Evolutionary conservation across 2,329 filamentous ascomycete species (phyloP).

Genomic region (Nothophoma quercina): DNA sequence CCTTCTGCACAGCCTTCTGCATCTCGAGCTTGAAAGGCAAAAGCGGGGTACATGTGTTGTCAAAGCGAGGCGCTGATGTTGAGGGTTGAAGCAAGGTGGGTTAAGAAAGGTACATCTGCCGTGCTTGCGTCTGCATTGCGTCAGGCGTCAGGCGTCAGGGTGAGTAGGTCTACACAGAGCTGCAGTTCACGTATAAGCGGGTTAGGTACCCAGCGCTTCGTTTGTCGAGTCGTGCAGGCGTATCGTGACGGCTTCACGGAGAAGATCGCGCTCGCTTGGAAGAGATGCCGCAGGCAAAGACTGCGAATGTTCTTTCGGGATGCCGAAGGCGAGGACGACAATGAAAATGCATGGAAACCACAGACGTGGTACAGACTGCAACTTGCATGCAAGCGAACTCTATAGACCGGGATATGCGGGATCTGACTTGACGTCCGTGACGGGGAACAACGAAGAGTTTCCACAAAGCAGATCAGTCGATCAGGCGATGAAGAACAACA

Average conservation of each 20-base stretch:
- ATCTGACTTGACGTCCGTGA: neutral
- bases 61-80: neutral
- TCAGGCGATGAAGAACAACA: no score
- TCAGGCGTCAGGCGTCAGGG: constrained; percentile 14
- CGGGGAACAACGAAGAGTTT: neutral
- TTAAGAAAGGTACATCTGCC: neutral
- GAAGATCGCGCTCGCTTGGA: constrained; percentile 2
- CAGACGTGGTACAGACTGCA: neutral
- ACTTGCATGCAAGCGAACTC: neutral
- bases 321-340: neutral
- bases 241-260: neutral
- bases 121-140: constrained; percentile 10
- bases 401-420: neutral
- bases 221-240: neutral
- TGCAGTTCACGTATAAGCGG: neutral
- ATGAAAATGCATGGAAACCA: neutral
- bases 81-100: neutral
- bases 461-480: no score
- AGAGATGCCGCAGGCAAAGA: neutral
- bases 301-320: neutral
- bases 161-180: neutral
- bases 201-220: neutral
- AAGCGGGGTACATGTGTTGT: constrained; percentile 15
- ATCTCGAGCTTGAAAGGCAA: neutral
- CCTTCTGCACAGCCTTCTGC: neutral